Base-by-base conservation (phyloP, 2,329 filamentous ascomycete species). In the Anthostomella pinea region DNA sequence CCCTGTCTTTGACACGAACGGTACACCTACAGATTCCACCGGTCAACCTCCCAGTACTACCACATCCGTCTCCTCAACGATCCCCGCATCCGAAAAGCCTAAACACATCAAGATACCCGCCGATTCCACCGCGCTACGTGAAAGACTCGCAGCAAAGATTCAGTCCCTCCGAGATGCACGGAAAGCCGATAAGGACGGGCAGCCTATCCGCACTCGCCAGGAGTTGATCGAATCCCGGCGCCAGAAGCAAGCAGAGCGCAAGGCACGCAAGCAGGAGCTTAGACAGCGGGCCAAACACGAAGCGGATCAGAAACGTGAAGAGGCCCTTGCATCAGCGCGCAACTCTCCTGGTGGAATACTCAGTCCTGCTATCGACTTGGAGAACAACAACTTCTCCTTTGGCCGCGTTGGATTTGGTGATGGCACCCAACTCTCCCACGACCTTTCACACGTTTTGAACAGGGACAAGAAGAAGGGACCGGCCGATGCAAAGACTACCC, bases 361-460 rank as follows among this genome's bases (percentile, higher is more conserved):
- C 62, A 78, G 73, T 52, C 73, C 77, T 0, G 65, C 69, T 8
- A 63, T 78, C 18, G 70, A 74, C 39, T 59, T 73, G 7, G 70
- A 52, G 21, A 66, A 72, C 3, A 83, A 80, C 56, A 86, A 83
- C 67, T 94, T 95, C 59, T 81, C 87, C 5, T 98, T 97, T 62
- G 89, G 90, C 20, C 83, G 87, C 22, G 81, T 98, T n/a, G 81
- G 87, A 8, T 98, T 97, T 60, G 79, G 79, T 4, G 91, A 97
- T 58, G 91, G 91, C 24, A 77, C 87, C 33, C 77, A 85, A 45
- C 73, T 94, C 31, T 87, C 91, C 33, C 77, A 87, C 43, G 80
- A 83, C 39, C 72, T 86, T 13, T 69, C 70, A 5, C 68, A 67
- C 27, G 67, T 84, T 13, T 64, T 86, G 11, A 82, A 83, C 35